A percentile compares a stretch with the other conserved stretches of the same genome.
Conservation (phyloP, 306 rosid genomes). For the Vicia sativa region DNA sequence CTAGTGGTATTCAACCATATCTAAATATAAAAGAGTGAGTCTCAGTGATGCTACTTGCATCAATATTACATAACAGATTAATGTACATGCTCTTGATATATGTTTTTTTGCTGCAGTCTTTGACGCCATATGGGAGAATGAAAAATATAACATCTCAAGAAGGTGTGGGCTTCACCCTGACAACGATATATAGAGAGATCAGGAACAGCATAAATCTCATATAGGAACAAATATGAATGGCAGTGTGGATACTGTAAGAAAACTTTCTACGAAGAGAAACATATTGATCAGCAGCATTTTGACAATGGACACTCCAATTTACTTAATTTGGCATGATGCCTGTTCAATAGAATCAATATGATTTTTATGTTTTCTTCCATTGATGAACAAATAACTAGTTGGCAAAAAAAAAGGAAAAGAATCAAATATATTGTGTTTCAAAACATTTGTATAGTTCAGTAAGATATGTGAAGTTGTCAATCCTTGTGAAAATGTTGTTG, state of each 20-base stretch:
- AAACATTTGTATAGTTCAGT: neutral
- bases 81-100: constrained; percentile 23
- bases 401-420: too few relatives aligned
- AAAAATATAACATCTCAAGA: constrained; percentile 49
- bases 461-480: constrained; percentile 2
- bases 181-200: constrained; percentile 58
- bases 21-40: too few relatives aligned
- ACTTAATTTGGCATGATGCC: constrained; percentile 56
- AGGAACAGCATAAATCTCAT: constrained; percentile 54
- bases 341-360: constrained; percentile 10
- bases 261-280: constrained; percentile 55
- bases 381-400: constrained; percentile 1
- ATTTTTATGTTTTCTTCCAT: constrained; percentile 2
- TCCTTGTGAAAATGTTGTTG: neutral
- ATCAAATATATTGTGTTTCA: too few relatives aligned
- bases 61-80: constrained; percentile 6
- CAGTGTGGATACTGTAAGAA: constrained; percentile 56
- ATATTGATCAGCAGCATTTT: constrained; percentile 69
- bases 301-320: constrained; percentile 71
- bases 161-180: constrained; percentile 55
- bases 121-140: constrained; percentile 57
- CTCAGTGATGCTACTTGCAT: neutral
- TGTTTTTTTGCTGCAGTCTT: constrained; percentile 45
- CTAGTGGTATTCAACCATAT: too few relatives aligned
- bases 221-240: constrained; percentile 59